Percentiles rank a stretch among this genome's conserved stretches.
phyloP scores from a whole-genome alignment of 495 filamentous ascomycete species.

The Sordaria brevicollis region DNA sequence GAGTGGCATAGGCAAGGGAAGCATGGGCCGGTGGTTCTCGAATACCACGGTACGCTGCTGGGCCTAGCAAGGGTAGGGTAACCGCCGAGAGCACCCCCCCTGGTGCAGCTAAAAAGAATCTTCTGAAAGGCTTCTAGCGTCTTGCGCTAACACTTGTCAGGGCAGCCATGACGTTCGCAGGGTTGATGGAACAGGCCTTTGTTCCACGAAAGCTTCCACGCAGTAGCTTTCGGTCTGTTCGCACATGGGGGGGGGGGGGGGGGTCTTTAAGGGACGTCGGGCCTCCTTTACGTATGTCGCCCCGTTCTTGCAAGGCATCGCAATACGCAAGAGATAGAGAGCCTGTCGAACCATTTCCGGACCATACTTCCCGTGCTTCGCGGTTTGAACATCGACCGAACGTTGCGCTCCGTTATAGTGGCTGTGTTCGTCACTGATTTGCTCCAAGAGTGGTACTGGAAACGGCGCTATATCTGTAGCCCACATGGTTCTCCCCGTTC shows the following conservation, averaged over 20 bases:
- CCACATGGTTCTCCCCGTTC: neutral
- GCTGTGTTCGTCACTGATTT: neutral
- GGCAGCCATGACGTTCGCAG: neutral
- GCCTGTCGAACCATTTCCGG: neutral
- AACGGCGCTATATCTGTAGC: neutral
- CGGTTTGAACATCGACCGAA: neutral
- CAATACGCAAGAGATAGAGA: neutral
- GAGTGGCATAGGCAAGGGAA: neutral
- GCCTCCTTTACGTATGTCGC: neutral
- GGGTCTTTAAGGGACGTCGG: neutral
- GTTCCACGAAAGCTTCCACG: neutral
- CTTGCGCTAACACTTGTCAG: slow-evolving; percentile 1
- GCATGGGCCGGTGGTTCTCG: neutral
- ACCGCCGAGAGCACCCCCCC: neutral
- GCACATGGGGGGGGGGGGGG: neutral
- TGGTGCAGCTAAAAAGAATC: slow-evolving; percentile 7
- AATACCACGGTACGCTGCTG: neutral
- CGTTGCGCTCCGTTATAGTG: neutral
- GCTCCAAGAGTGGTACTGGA: neutral
- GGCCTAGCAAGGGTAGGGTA: neutral
- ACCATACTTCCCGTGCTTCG: neutral
- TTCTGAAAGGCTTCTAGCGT: slow-evolving; percentile 13
- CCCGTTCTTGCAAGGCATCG: neutral
- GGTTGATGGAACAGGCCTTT: neutral
- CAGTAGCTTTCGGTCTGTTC: neutral